phyloP scores from a whole-genome alignment of 306 rosid species.

The Gastrolobium bilobum region DNA sequence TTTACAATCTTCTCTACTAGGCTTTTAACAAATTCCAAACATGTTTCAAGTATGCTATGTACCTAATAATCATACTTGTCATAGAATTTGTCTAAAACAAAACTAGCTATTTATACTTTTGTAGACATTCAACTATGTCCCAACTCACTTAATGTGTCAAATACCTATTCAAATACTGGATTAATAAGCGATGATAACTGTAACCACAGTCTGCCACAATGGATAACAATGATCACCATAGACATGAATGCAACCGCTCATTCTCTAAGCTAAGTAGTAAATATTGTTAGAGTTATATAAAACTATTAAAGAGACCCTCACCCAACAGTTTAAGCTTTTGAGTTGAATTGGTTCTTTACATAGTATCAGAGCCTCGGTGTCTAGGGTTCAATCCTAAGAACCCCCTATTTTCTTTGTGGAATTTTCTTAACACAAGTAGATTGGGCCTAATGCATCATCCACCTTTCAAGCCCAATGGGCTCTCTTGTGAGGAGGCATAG shows the following conservation, averaged over 20 bases:
- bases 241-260: constrained; percentile 21
- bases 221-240: background rate
- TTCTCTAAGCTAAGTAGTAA: background rate
- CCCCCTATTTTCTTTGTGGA: no score
- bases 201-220: background rate
- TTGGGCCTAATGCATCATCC: no score
- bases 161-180: constrained; percentile 12
- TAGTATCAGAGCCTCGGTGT: no score
- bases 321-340: no score
- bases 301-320: no score
- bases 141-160: background rate
- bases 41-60: constrained; percentile 25
- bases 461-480: no score
- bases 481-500: no score
- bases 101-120: background rate
- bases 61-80: background rate
- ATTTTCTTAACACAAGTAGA: no score
- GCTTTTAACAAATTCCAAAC: constrained; percentile 18
- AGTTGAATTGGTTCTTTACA: no score
- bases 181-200: constrained; percentile 10
- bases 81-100: constrained; percentile 3
- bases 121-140: constrained; percentile 10
- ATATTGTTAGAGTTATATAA: no score
- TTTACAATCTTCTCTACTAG: constrained; percentile 7
- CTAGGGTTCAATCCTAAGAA: no score